Percentiles rank a stretch among this genome's conserved stretches.
These are phyloP conservation scores for Calonectria naviculata DNA, from an alignment of 2,329 filamentous ascomycete genomes.

Conservation along the genomic window DNA sequence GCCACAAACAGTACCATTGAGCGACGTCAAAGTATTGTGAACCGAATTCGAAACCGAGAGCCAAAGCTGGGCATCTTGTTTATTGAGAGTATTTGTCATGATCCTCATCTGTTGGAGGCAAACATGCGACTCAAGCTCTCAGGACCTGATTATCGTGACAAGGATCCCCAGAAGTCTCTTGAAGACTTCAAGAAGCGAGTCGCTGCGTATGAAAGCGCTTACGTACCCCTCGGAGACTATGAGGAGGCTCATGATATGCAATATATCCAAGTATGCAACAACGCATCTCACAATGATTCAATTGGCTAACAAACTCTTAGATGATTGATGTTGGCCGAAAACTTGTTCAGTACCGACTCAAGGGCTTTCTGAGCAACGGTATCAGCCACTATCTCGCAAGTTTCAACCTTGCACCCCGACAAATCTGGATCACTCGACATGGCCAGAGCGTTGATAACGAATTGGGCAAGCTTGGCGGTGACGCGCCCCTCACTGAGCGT, in stretches of 20 bases:
- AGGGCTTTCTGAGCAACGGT: constrained; percentile 90
- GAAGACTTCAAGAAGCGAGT: constrained; percentile 95
- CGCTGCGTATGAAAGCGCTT: constrained; percentile 92
- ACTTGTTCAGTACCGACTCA: constrained; percentile 88
- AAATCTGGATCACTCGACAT: constrained; percentile 98
- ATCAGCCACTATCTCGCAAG: constrained; percentile 96
- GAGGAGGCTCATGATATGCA: constrained; percentile 93
- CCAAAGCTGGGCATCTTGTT: constrained; percentile 93
- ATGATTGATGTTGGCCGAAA: constrained; percentile 99
- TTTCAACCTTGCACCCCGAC: constrained; percentile 93
- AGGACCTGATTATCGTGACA: constrained; percentile 94
- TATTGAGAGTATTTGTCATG: constrained; percentile 92
- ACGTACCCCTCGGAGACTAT: constrained; percentile 88
- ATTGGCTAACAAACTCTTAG: constrained; percentile 52
- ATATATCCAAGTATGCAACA: constrained; percentile 77
- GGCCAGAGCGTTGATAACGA: constrained; percentile 92
- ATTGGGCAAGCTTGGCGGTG: constrained; percentile 88
- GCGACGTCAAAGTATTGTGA: constrained; percentile 84
- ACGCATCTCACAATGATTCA: neutral
- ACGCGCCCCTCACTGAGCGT: constrained; percentile 84
- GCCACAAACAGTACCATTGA: constrained; percentile 96
- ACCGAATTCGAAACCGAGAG: constrained; percentile 84
- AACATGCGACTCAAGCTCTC: constrained; percentile 98
- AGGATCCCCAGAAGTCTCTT: constrained; percentile 86
- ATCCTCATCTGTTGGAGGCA: constrained; percentile 85